phyloP scores from a whole-genome alignment of 2,329 filamentous ascomycete species.

The Allantophomopsis lycopodina region DNA sequence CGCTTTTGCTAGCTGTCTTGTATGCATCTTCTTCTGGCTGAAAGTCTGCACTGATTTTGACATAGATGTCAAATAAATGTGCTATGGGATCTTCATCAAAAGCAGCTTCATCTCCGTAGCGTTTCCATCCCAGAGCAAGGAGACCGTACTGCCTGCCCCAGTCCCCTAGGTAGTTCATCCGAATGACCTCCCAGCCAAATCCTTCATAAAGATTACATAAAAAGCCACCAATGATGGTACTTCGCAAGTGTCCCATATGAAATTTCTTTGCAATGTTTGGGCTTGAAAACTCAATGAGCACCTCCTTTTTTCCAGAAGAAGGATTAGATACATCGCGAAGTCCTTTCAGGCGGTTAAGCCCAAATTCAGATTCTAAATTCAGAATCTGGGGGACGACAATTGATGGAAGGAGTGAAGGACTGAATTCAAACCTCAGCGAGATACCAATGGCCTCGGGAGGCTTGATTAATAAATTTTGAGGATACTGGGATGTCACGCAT shows the following conservation, averaged over 20 bases:
- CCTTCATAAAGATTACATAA: slow-evolving; percentile 54
- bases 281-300: slow-evolving; percentile 71
- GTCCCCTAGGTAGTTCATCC: slow-evolving; percentile 66
- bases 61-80: slow-evolving; percentile 72
- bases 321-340: slow-evolving; percentile 47
- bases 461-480: slow-evolving; percentile 58
- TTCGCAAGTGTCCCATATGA: slow-evolving; percentile 60
- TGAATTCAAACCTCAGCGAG: slow-evolving; percentile 73
- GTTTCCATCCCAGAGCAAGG: slow-evolving; percentile 59
- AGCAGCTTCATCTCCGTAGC: slow-evolving; percentile 61
- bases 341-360: slow-evolving; percentile 46
- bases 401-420: slow-evolving; percentile 47
- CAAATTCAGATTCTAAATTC: slow-evolving; percentile 46
- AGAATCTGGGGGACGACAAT: slow-evolving; percentile 58
- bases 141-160: slow-evolving; percentile 64
- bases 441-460: slow-evolving; percentile 51
- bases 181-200: slow-evolving; percentile 58
- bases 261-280: slow-evolving; percentile 82
- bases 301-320: slow-evolving; percentile 28
- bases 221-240: slow-evolving; percentile 65
- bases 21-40: slow-evolving; percentile 51
- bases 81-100: slow-evolving; percentile 64
- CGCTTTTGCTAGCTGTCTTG: slow-evolving; percentile 34
- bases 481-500: slow-evolving; percentile 37
- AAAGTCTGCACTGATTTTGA: slow-evolving; percentile 55